Conservation (phyloP, 148 eudicot genomes). For the Fallopia convolvulus region DNA sequence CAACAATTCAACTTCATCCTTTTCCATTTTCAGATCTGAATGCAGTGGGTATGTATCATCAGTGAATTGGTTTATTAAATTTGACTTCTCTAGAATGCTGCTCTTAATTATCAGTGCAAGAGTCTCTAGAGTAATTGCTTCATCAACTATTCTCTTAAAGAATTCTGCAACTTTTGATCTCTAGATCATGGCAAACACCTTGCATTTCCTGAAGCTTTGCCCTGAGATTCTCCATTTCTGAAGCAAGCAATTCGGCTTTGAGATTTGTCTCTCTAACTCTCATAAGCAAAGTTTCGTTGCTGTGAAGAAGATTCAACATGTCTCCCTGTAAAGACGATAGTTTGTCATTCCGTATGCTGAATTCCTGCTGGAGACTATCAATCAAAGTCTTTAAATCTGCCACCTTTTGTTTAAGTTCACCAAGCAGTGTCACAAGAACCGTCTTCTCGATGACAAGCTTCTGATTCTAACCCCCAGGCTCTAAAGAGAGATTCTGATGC, state of each 20-base stretch:
- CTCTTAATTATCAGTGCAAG: conserved; percentile 44
- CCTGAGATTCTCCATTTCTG: conserved; percentile 45
- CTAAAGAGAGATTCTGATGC: conserved; percentile 27
- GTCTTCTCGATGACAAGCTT: no score
- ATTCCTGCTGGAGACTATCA: conserved; percentile 36
- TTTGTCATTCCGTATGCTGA: conserved; percentile 34
- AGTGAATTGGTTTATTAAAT: neutral
- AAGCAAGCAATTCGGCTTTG: conserved; percentile 37
- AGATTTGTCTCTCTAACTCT: conserved; percentile 43
- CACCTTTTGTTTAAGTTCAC: conserved; percentile 47
- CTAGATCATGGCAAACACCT: conserved; percentile 35
- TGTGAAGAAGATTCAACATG: no score
- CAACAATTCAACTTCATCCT: conserved; percentile 45
- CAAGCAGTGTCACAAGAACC: conserved; percentile 47
- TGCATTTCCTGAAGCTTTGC: conserved; percentile 44
- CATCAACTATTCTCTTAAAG: conserved; percentile 41
- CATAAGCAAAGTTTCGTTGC: conserved; percentile 46
- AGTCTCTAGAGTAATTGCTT: conserved; percentile 44
- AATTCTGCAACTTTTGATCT: conserved; percentile 34
- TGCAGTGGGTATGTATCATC: conserved; percentile 41
- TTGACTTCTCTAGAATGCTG: conserved; percentile 43
- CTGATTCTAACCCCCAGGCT: no score
- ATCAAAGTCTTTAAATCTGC: conserved; percentile 34
- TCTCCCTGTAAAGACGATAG: conserved; percentile 40
- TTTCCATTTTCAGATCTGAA: conserved; percentile 38